phyloP scores from a whole-genome alignment of 257 asterid genomes.

The Solanum etuberosum region DNA sequence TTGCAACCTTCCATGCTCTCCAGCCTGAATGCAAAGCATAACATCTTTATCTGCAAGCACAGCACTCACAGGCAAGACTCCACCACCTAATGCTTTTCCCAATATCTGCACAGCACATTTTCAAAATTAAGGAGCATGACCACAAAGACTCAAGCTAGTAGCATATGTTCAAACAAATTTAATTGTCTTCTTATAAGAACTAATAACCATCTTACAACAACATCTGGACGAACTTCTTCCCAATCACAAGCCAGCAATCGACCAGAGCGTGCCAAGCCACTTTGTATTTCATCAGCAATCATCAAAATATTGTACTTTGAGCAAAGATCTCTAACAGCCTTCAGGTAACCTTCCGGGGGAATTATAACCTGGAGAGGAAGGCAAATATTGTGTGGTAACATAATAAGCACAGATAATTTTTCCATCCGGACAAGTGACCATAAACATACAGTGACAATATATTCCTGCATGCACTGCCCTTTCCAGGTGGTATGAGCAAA shows the following conservation, averaged over 20 bases:
- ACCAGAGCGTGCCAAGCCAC: slow-evolving; percentile 95
- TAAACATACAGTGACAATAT: not conserved
- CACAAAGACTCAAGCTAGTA: not conserved
- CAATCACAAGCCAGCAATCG: slow-evolving; percentile 85
- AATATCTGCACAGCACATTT: slow-evolving; percentile 41
- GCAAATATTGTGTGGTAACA: not conserved
- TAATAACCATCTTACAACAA: slow-evolving; percentile 45
- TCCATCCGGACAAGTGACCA: not conserved
- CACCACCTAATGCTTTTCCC: slow-evolving; percentile 98
- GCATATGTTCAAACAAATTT: not conserved
- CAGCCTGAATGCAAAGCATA: slow-evolving; percentile 96
- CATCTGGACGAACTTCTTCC: slow-evolving; percentile 88
- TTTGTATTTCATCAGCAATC: slow-evolving; percentile 98
- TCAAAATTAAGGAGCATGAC: not conserved
- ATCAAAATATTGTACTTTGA: slow-evolving; percentile 65
- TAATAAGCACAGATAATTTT: not conserved
- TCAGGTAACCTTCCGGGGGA: slow-evolving; percentile 90
- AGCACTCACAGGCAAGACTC: slow-evolving; percentile 89
- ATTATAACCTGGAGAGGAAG: slow-evolving; percentile 53
- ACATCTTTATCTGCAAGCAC: slow-evolving; percentile 90
- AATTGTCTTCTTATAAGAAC: not conserved
- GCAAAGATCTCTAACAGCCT: slow-evolving; percentile 79
- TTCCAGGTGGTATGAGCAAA: not conserved
- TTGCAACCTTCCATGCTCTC: slow-evolving; percentile 95
- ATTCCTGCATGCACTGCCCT: not conserved